Base-by-base conservation (phyloP, 331 rosid species). In the Arachis monticola region DNA sequence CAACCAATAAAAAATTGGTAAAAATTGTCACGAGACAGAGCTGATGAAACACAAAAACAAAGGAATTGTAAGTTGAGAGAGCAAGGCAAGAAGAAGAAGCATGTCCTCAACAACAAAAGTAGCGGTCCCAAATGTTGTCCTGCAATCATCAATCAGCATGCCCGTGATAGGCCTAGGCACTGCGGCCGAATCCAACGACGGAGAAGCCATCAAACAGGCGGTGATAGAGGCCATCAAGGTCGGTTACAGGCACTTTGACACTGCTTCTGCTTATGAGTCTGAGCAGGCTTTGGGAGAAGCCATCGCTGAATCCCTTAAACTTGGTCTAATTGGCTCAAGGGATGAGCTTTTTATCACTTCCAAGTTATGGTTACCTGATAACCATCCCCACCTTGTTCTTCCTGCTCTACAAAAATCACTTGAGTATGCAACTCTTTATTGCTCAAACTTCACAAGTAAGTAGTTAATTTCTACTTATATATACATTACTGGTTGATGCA, bases 201-300 rank as follows among this genome's bases (percentile, higher is more conserved):
- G 14, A 0, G 69, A 11, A 17, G 52, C 0, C 5, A 51, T 53
- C 8, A 74, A 63, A 64, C 71, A 0, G 56, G 71, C 71, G 1
- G 55, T 51, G 1, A 1, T 74, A 32, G 78, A 74, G 30, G 78
- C 78, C 12, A 63, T 74, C 17, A 74, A 74, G 52, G 1, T 17
- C 27, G 78, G 78, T 51, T 74, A 63, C 7, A 74, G 64, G 3
- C 78, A 74, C 71, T 74, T 63, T 2, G 78, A 74, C 3, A 74
- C 71, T 3, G 78, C 78, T 51, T 51, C 64, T 10, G 1, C 0
- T 0, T 74, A 74, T 63, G 71, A 55, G 0, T 14, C 78, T 2
- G 78, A 74, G 6, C 31, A 74, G 41, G 10, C 64, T 1, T 5
- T 74, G 1, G 78, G 78, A 14, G 41, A 74, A 74, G 78, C 78